Percentiles rank a stretch among this genome's conserved stretches.
Conservation (phyloP, 2,329 filamentous ascomycete genomes). For the Helicocarpus griseus region DNA sequence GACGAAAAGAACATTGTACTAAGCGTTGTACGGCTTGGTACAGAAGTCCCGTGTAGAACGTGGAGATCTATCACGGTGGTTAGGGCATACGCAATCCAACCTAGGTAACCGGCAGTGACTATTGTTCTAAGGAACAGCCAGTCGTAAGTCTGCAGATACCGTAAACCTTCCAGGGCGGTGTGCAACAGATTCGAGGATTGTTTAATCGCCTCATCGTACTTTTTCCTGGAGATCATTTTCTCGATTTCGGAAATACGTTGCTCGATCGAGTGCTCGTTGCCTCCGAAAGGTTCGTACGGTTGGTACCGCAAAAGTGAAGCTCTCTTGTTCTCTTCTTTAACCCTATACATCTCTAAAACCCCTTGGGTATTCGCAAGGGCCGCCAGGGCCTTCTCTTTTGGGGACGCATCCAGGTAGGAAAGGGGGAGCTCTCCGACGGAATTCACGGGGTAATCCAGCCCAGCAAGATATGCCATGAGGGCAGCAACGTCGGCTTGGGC, state of each 20-base stretch:
- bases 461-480: conserved; percentile 86
- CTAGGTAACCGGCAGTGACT: conserved; percentile 82
- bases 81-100: conserved; percentile 88
- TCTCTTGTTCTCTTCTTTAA: conserved; percentile 83
- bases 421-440: conserved; percentile 90
- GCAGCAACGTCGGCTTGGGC: conserved; percentile 89
- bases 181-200: conserved; percentile 69
- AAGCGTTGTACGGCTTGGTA: conserved; percentile 51
- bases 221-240: conserved; percentile 53
- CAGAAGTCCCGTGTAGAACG: conserved; percentile 62
- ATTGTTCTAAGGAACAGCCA: conserved; percentile 90
- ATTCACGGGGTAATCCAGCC: conserved; percentile 85
- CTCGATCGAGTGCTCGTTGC: conserved; percentile 50
- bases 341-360: conserved; percentile 89
- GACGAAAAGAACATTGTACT: conserved; percentile 64
- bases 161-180: conserved; percentile 67
- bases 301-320: conserved; percentile 65
- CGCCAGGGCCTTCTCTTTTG: conserved; percentile 71
- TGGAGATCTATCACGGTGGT: conserved; percentile 83
- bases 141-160: conserved; percentile 96
- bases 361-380: conserved; percentile 73
- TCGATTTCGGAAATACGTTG: conserved; percentile 59
- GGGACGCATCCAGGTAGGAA: conserved; percentile 63
- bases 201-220: conserved; percentile 67
- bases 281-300: conserved; percentile 62